Conservation (phyloP, 805 yeast genomes). For the Monosporozyma yasuniensis region DNA sequence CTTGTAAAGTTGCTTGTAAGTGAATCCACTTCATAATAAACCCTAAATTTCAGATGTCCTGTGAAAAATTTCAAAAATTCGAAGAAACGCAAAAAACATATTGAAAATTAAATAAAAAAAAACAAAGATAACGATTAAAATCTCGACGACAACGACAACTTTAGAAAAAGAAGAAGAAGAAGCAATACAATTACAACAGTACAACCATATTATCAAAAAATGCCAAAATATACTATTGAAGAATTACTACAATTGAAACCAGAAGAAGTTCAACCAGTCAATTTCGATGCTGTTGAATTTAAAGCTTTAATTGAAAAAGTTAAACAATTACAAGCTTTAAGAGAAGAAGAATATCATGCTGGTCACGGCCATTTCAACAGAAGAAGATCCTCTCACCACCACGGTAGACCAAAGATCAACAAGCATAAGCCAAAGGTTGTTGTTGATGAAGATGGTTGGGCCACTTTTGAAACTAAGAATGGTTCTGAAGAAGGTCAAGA, state of each 20-base stretch:
- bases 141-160: neutral
- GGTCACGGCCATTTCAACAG: slow-evolving; percentile 40
- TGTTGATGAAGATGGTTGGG: slow-evolving; percentile 79
- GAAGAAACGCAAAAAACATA: neutral
- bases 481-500: slow-evolving; percentile 15
- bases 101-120: neutral
- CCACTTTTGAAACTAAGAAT: slow-evolving; percentile 46
- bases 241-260: slow-evolving; percentile 52
- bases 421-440: slow-evolving; percentile 43
- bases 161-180: neutral
- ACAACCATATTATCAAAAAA: neutral
- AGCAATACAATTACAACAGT: neutral
- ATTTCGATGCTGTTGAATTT: slow-evolving; percentile 57
- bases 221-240: slow-evolving; percentile 51
- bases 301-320: slow-evolving; percentile 59
- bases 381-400: slow-evolving; percentile 48
- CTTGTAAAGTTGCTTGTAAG: neutral
- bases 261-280: slow-evolving; percentile 51
- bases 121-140: neutral
- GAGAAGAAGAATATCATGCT: slow-evolving; percentile 28
- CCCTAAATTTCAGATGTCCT: neutral
- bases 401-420: slow-evolving; percentile 46
- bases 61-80: neutral
- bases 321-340: slow-evolving; percentile 36
- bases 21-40: neutral